Evolutionary conservation across 805 yeast species (phyloP).

Genomic region (Saturnispora sekii): DNA sequence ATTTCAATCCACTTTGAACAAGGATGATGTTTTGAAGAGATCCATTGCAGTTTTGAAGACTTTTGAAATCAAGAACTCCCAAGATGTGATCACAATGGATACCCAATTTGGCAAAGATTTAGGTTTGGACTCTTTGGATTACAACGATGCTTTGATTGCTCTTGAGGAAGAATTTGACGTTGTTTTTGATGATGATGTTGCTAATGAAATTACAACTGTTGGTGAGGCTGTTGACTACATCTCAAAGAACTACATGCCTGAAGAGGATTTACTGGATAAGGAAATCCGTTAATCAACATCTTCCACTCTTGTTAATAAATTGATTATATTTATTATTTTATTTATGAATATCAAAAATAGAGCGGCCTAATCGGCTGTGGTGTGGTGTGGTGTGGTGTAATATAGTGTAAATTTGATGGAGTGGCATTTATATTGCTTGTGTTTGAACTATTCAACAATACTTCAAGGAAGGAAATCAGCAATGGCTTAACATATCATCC

Average conservation of each 20-base stretch:
- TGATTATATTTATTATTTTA: background rate
- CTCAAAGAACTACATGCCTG: conserved; percentile 27
- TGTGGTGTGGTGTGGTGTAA: too few species aligned
- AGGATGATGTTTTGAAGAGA: conserved; percentile 74
- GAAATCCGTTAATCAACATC: conserved; percentile 26
- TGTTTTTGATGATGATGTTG: conserved; percentile 33
- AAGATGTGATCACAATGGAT: conserved; percentile 24
- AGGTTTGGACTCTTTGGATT: conserved; percentile 88
- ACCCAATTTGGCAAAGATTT: conserved; percentile 57
- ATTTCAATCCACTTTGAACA: conserved; percentile 35
- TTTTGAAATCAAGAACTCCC: conserved; percentile 29
- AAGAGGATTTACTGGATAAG: conserved; percentile 27
- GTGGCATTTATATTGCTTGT: too few species aligned
- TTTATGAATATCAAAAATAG: too few species aligned
- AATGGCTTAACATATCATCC: too few species aligned
- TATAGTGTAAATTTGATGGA: too few species aligned
- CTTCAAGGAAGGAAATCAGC: too few species aligned
- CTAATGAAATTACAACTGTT: conserved; percentile 51
- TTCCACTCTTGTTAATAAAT: background rate
- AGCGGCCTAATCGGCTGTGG: too few species aligned
- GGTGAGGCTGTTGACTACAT: conserved; percentile 53
- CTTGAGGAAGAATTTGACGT: conserved; percentile 79
- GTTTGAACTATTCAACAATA: too few species aligned
- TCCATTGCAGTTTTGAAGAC: conserved; percentile 68
- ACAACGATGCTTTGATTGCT: conserved; percentile 92